Conservation (phyloP, 148 eudicot genomes). For the Rhododendron kiyosumense region DNA sequence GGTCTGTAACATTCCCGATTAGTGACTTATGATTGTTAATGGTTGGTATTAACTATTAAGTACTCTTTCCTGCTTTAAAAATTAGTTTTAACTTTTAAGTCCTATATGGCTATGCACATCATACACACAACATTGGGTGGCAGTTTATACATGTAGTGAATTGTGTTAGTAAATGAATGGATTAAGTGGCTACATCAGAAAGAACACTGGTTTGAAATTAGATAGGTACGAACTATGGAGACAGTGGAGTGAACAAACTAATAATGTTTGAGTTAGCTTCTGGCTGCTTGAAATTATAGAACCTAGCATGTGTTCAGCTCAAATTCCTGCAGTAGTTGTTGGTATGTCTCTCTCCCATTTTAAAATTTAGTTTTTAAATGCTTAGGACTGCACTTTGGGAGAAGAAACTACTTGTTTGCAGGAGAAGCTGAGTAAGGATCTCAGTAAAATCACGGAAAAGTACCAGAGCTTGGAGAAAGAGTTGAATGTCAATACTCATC, state of each 20-base stretch:
- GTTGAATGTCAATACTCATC: conserved; percentile 37
- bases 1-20: background rate
- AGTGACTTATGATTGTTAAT: background rate
- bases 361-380: conserved; percentile 23
- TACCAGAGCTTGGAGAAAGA: conserved; percentile 48
- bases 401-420: conserved; percentile 60
- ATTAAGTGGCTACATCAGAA: background rate
- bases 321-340: background rate
- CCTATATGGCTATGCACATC: background rate
- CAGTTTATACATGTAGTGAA: background rate
- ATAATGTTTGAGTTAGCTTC: background rate
- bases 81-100: background rate
- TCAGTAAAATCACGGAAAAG: conserved; percentile 44
- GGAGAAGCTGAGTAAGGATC: conserved; percentile 53
- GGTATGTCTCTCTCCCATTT: background rate
- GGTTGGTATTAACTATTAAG: background rate
- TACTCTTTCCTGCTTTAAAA: background rate
- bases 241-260: background rate
- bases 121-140: background rate
- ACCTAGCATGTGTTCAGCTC: background rate
- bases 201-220: background rate
- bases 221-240: background rate
- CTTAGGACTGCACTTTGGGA: conserved; percentile 56
- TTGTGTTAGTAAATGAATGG: background rate
- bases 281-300: background rate